Evolutionary conservation across 208 protist species (phyloP).

Genomic region (Acanthamoeba royreba): DNA sequence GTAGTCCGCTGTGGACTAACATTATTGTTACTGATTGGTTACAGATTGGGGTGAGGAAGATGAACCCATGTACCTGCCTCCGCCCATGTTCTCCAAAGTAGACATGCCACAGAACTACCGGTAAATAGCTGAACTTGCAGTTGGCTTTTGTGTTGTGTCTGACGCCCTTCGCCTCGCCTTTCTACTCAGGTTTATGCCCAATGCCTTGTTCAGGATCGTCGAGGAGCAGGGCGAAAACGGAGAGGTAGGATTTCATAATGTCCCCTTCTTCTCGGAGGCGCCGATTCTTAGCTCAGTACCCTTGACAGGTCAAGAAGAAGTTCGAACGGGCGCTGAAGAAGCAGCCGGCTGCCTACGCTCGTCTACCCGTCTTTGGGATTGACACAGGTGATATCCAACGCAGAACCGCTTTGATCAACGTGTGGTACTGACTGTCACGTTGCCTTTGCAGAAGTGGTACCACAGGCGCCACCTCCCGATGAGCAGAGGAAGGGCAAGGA

Average conservation of each 20-base stretch:
- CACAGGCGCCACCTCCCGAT: neutral
- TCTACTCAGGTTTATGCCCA: neutral
- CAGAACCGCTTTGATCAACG: neutral
- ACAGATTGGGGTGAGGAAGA: neutral
- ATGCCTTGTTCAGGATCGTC: neutral
- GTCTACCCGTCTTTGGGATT: neutral
- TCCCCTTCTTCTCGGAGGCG: no score
- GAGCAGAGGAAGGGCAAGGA: neutral
- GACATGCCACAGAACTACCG: conserved; percentile 19
- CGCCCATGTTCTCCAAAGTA: neutral
- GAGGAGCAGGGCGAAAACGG: neutral
- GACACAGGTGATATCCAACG: neutral
- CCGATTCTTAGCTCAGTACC: neutral
- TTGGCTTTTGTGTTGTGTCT: neutral
- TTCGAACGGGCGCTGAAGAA: neutral
- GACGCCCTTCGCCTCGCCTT: neutral
- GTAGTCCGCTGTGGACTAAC: neutral
- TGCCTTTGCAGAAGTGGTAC: neutral
- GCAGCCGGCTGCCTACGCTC: neutral
- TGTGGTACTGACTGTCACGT: neutral
- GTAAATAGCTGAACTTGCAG: neutral
- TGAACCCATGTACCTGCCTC: conserved; percentile 10
- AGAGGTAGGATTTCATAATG: neutral
- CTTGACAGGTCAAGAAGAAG: neutral
- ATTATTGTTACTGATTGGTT: neutral